Evolutionary conservation across 495 filamentous ascomycete species (phyloP).

Genomic region (Penicillium verhagenii): DNA sequence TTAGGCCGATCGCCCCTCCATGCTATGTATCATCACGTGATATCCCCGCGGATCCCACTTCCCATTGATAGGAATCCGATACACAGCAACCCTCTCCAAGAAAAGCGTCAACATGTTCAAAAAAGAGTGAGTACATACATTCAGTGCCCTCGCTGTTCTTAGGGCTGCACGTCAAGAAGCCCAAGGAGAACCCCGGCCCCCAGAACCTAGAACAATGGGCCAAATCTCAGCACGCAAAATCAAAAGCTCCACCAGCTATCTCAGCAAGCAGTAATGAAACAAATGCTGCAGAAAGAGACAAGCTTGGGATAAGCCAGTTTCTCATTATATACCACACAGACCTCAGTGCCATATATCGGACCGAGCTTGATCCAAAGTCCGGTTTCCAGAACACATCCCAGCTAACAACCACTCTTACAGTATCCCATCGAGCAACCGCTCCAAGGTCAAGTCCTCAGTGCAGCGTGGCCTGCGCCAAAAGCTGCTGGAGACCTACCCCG

Average conservation of each 20-base stretch:
- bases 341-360: not conserved
- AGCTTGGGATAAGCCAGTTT: not conserved
- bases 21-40: conserved; percentile 29
- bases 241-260: not conserved
- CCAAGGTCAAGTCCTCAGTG: conserved; percentile 96
- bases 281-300: not conserved
- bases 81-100: conserved; percentile 11
- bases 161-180: not conserved
- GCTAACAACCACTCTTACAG: conserved; percentile 42
- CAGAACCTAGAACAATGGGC: not conserved
- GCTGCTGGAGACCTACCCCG: conserved; percentile 78
- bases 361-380: no score
- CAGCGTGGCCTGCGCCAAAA: conserved; percentile 82
- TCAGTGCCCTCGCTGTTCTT: not conserved
- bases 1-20: not conserved
- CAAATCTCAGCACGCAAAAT: conserved; percentile 3
- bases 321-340: no score
- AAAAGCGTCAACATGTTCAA: conserved; percentile 70
- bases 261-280: not conserved
- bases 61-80: conserved; percentile 7
- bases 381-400: not conserved
- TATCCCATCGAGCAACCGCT: conserved; percentile 74
- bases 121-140: conserved; percentile 65
- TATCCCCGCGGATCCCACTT: conserved; percentile 38
- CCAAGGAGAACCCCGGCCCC: not conserved